A percentile compares a stretch with the other conserved stretches of the same genome.
Conservation (phyloP, 768 basidiomycete species). For the Kwoniella dendrophila region DNA sequence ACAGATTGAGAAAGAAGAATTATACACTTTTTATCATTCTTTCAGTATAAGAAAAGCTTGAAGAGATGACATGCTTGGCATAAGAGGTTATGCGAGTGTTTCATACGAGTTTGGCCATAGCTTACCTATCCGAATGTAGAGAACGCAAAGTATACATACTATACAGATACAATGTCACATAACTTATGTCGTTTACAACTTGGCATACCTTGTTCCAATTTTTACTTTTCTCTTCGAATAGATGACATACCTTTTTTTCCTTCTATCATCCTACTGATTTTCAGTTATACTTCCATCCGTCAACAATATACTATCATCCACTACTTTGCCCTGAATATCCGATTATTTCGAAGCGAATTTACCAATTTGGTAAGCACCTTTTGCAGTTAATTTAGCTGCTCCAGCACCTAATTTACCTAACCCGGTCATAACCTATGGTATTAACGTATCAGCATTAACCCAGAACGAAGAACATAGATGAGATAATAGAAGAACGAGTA, state of each 20-base stretch:
- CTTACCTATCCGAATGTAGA: no score
- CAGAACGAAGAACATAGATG: neutral
- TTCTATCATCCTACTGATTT: neutral
- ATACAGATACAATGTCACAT: no score
- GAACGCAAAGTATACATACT: no score
- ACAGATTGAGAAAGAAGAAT: neutral
- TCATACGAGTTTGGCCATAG: no score
- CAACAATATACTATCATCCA: neutral
- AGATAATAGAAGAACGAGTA: neutral
- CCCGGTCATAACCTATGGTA: conserved; percentile 19
- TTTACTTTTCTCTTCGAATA: neutral
- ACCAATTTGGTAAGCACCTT: conserved; percentile 27
- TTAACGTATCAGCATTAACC: neutral
- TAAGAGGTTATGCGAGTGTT: no score
- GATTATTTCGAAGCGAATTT: conserved; percentile 30
- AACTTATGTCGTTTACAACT: no score
- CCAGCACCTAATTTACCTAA: conserved; percentile 25
- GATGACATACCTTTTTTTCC: neutral
- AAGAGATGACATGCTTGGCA: neutral
- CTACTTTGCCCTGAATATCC: neutral
- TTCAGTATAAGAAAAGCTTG: neutral
- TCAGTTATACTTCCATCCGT: neutral
- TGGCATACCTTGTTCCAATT: neutral
- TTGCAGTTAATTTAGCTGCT: conserved; percentile 28
- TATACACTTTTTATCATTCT: conserved; percentile 14